phyloP scores from a whole-genome alignment of 2,329 filamentous ascomycete genomes.

The Botrytis squamosa region DNA sequence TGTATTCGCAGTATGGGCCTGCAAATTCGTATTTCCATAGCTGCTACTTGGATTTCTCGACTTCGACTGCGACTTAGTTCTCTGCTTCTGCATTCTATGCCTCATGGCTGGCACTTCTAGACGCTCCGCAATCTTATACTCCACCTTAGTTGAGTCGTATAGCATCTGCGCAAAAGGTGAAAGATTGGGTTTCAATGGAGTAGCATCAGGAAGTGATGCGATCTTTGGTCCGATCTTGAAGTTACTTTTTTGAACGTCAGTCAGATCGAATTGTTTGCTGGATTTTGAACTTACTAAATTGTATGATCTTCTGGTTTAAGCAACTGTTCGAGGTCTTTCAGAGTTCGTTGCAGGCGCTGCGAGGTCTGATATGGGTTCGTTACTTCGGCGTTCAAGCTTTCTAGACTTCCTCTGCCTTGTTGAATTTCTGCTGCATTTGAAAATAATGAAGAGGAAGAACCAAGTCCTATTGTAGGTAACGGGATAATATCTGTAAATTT shows the following conservation, averaged over 20 bases:
- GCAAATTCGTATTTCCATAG: slow-evolving; percentile 7
- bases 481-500: slow-evolving; percentile 59
- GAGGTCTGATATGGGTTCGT: slow-evolving; percentile 56
- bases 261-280: slow-evolving; percentile 25
- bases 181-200: slow-evolving; percentile 30
- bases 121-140: slow-evolving; percentile 19
- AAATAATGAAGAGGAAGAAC: slow-evolving; percentile 52
- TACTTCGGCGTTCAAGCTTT: slow-evolving; percentile 70
- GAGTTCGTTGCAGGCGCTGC: slow-evolving; percentile 65
- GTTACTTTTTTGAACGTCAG: slow-evolving; percentile 46
- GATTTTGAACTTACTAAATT: slow-evolving; percentile 45
- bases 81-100: slow-evolving; percentile 21
- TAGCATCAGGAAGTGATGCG: slow-evolving; percentile 19
- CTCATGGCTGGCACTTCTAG: slow-evolving; percentile 12
- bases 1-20: slow-evolving; percentile 5
- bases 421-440: slow-evolving; percentile 53
- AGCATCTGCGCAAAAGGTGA: slow-evolving; percentile 39
- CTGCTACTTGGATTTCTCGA: slow-evolving; percentile 21
- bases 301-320: slow-evolving; percentile 70
- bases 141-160: slow-evolving; percentile 36
- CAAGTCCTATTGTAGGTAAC: slow-evolving; percentile 58
- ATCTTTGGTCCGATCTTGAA: slow-evolving; percentile 52
- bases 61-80: slow-evolving; percentile 28
- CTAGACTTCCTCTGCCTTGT: slow-evolving; percentile 53
- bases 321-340: slow-evolving; percentile 73